Conservation (phyloP, 441 rosid species). For the Metrosideros polymorpha region DNA sequence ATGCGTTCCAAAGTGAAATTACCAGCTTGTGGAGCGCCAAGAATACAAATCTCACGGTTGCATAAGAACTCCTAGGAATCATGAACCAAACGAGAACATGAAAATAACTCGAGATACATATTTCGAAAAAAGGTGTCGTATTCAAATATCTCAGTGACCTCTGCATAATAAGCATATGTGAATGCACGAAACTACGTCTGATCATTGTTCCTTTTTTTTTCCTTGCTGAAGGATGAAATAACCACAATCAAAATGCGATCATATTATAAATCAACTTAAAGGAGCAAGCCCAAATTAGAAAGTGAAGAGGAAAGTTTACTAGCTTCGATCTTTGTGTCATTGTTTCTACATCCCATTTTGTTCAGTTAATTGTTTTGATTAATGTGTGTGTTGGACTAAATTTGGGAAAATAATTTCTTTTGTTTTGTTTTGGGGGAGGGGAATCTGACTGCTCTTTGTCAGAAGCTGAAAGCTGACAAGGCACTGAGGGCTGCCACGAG, state of each 20-base stretch:
- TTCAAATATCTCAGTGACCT: not conserved
- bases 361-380: not conserved
- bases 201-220: not conserved
- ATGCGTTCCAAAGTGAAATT: fast-evolving
- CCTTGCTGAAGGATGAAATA: fast-evolving
- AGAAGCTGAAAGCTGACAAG: conserved; percentile 23
- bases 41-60: not conserved
- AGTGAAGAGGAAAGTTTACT: not conserved
- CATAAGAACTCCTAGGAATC: not conserved
- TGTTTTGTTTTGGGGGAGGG: not conserved
- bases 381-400: not conserved
- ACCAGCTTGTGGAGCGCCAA: not conserved
- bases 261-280: not conserved
- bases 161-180: not conserved
- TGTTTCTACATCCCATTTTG: not conserved
- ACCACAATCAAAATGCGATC: not conserved
- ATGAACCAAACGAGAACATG: not conserved
- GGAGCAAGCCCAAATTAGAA: not conserved
- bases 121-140: not conserved
- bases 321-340: not conserved
- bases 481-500: conserved; percentile 4
- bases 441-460: conserved; percentile 17
- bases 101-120: not conserved
- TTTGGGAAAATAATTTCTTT: not conserved
- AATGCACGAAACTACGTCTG: not conserved